Evolutionary conservation across 257 asterid species (phyloP).

Genomic region (Nicotiana attenuata): DNA sequence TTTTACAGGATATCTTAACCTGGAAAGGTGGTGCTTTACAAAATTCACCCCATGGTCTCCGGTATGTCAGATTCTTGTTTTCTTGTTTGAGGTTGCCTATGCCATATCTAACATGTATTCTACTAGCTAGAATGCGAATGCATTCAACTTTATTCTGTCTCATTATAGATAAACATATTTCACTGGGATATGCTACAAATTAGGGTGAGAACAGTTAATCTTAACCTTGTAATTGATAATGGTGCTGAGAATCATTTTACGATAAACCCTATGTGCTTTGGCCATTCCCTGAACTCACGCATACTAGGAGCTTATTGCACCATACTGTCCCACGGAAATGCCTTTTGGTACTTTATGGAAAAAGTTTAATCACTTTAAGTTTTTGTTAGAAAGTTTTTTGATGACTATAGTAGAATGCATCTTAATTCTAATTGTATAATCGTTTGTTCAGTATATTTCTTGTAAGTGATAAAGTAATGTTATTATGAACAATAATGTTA

Average conservation of each 20-base stretch:
- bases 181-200: background rate
- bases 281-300: too few relatives aligned
- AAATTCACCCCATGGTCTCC: slow-evolving; percentile 99
- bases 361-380: background rate
- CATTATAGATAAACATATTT: background rate
- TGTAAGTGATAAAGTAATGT: background rate
- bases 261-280: background rate
- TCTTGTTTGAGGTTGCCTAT: background rate
- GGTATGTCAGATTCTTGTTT: slow-evolving; percentile 42
- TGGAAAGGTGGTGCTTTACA: slow-evolving; percentile 85
- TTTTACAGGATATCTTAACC: slow-evolving; percentile 71
- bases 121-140: background rate
- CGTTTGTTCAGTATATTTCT: background rate
- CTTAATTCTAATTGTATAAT: too few relatives aligned
- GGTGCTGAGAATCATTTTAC: background rate
- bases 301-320: too few relatives aligned
- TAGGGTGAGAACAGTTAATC: background rate
- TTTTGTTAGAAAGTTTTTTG: too few relatives aligned
- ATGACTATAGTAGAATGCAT: too few relatives aligned
- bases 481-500: too few relatives aligned
- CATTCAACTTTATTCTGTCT: background rate
- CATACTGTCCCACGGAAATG: too few relatives aligned
- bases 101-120: background rate
- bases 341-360: background rate
- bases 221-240: background rate